These are phyloP conservation scores for Panaeolus cyanescens DNA, from an alignment of 768 basidiomycete species.

Conservation along the genomic window DNA sequence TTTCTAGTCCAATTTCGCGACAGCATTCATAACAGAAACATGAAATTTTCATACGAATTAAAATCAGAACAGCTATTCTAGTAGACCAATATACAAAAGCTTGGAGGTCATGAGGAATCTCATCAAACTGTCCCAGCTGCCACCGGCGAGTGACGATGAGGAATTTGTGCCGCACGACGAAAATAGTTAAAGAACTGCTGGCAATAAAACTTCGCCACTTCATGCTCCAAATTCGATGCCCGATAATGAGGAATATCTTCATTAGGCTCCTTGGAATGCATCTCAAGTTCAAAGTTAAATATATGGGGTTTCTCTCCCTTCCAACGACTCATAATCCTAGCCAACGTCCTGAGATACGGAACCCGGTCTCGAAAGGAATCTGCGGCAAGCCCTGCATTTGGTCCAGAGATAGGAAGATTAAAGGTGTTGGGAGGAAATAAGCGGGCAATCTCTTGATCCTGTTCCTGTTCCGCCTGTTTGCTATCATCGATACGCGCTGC, in stretches of 20 bases:
- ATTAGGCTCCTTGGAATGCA: not conserved
- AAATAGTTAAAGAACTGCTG: slow-evolving; percentile 10
- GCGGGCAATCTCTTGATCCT: not conserved
- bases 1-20: too few relatives aligned
- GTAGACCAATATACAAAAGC: too few relatives aligned
- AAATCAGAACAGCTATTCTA: too few relatives aligned
- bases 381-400: not conserved
- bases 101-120: too few relatives aligned
- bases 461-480: not conserved
- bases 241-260: not conserved
- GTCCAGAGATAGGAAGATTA: not conserved
- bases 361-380: not conserved
- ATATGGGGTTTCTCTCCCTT: slow-evolving; percentile 3
- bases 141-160: too few relatives aligned
- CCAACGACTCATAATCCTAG: not conserved
- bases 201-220: slow-evolving; percentile 5
- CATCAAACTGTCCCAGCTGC: too few relatives aligned
- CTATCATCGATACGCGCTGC: not conserved
- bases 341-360: not conserved
- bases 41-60: too few relatives aligned
- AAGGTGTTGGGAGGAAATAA: not conserved
- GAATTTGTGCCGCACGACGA: too few relatives aligned
- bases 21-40: too few relatives aligned
- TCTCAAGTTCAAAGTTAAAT: not conserved
- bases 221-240: slow-evolving; percentile 3